phyloP scores from a whole-genome alignment of 139 green algal genomes.

The Marvania coccoides region DNA sequence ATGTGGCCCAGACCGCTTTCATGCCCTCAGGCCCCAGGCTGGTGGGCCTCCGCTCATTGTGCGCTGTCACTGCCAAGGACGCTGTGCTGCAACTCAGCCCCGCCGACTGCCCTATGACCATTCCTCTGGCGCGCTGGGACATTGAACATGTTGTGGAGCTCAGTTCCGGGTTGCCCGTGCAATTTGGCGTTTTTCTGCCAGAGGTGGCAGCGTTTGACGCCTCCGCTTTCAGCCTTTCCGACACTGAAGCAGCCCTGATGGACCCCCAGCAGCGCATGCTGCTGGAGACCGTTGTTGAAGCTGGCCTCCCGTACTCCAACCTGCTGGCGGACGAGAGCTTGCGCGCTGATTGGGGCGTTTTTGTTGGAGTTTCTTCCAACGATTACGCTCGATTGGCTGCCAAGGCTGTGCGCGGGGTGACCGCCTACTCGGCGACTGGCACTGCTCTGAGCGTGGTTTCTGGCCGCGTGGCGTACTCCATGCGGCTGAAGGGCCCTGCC shows the following conservation, averaged over 20 bases:
- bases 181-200: slow-evolving; percentile 56
- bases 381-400: slow-evolving; percentile 23
- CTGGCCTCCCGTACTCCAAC: not conserved
- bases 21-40: not conserved
- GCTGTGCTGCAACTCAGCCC: not conserved
- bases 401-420: slow-evolving; percentile 17
- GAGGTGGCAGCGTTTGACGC: slow-evolving; percentile 48
- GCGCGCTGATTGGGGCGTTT: slow-evolving; percentile 24
- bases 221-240: slow-evolving; percentile 10
- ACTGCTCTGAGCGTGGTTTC: slow-evolving; percentile 52
- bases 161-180: slow-evolving; percentile 4
- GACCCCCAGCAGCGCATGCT: slow-evolving; percentile 78
- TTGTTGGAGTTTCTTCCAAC: slow-evolving; percentile 26
- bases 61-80: not conserved
- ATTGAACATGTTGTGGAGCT: slow-evolving; percentile 15
- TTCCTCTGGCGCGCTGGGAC: slow-evolving; percentile 48
- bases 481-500: slow-evolving; percentile 62
- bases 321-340: slow-evolving; percentile 15
- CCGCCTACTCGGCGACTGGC: slow-evolving; percentile 49
- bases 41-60: slow-evolving; percentile 8
- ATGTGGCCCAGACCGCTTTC: no score
- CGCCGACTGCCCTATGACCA: slow-evolving; percentile 10
- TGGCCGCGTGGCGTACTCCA: slow-evolving; percentile 67
- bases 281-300: slow-evolving; percentile 39
- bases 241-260: slow-evolving; percentile 54